Percentiles rank a stretch among this genome's conserved stretches.
These are phyloP conservation scores for Trichosporon asahii DNA, from an alignment of 1,284 basidiomycete species.

Conservation along the genomic window DNA sequence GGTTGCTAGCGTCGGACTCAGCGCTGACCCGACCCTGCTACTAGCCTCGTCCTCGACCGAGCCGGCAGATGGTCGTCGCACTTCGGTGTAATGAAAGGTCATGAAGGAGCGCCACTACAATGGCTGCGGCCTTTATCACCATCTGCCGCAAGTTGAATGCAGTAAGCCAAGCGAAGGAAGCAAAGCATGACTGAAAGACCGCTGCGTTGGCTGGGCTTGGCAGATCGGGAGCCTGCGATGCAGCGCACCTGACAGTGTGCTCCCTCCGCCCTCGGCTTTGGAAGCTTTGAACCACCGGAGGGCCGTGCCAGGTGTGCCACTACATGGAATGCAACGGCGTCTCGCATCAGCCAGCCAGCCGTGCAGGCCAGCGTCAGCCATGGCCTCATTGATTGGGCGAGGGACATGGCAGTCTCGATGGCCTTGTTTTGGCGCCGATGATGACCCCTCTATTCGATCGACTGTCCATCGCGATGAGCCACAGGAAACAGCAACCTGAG, in stretches of 20 bases:
- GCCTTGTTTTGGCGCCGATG: background rate
- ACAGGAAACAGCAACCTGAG: background rate
- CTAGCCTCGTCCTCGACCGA: background rate
- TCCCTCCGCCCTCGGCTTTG: background rate
- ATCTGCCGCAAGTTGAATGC: too few relatives aligned
- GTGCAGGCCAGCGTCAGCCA: background rate
- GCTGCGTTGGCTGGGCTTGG: background rate
- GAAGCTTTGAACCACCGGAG: too few relatives aligned
- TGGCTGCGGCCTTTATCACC: too few relatives aligned
- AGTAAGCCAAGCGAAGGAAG: background rate
- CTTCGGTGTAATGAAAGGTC: background rate
- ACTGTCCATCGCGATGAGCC: background rate
- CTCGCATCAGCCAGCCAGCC: slow-evolving; percentile 1
- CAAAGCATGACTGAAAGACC: background rate
- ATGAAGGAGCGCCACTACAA: background rate
- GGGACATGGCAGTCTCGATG: background rate
- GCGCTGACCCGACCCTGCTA: background rate
- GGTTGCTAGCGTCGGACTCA: background rate
- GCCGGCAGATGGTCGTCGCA: background rate
- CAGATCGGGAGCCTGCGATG: background rate
- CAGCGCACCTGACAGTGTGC: background rate
- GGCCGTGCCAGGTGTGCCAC: background rate
- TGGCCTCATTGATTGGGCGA: background rate
- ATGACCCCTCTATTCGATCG: background rate
- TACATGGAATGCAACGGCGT: background rate